These are phyloP conservation scores for Oemleria cerasiformis DNA, from an alignment of 306 rosid genomes.

Conservation along the genomic window DNA sequence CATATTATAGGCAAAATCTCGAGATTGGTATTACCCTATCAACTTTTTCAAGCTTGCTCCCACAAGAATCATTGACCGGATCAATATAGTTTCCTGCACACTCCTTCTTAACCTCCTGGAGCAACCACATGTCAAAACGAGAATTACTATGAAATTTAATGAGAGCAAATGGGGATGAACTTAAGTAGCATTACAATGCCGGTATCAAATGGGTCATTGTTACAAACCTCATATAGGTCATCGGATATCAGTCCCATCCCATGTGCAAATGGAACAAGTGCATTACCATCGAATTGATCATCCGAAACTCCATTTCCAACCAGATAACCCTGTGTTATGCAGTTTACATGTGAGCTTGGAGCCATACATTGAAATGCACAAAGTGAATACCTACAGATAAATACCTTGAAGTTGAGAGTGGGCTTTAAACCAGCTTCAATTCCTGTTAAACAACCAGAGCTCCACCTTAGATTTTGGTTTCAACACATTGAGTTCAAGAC, in stretches of 20 bases:
- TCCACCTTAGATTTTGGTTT: constrained; percentile 7
- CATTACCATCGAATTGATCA: constrained; percentile 75
- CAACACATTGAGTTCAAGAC: neutral
- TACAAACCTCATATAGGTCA: constrained; percentile 69
- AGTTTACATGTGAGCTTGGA: constrained; percentile 21
- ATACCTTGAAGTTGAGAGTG: constrained; percentile 70
- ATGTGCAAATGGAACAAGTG: constrained; percentile 86
- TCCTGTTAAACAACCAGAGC: constrained; percentile 44
- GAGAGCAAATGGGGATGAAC: neutral
- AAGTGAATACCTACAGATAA: constrained; percentile 18
- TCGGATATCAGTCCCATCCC: constrained; percentile 96
- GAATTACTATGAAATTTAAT: constrained; percentile 13
- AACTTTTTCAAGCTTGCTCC: constrained; percentile 47
- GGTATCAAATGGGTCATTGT: constrained; percentile 1
- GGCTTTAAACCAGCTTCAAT: constrained; percentile 58
- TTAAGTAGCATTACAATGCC: neutral
- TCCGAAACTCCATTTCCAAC: constrained; percentile 97
- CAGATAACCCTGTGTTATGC: constrained; percentile 64
- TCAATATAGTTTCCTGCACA: constrained; percentile 64
- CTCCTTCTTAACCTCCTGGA: constrained; percentile 49
- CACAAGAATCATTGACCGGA: constrained; percentile 36
- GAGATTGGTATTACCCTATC: constrained; percentile 49
- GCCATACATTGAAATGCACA: constrained; percentile 20
- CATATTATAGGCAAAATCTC: neutral
- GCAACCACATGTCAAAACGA: constrained; percentile 11